Percentiles rank a stretch among this genome's conserved stretches.
Conservation (phyloP, 768 basidiomycete species). For the Lactifluus echinatus region DNA sequence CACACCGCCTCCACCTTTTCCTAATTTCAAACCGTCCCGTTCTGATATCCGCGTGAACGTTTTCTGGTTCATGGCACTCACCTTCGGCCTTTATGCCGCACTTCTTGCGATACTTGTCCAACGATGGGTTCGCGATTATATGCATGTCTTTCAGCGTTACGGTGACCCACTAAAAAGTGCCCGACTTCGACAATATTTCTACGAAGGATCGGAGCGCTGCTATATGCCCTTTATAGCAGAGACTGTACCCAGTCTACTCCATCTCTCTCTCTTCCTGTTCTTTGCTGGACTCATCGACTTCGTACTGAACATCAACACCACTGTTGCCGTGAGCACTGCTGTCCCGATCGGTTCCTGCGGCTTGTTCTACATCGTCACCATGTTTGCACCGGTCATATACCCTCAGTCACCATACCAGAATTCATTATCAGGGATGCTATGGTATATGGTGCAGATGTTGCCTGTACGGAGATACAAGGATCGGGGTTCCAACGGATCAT, state of each 20-base stretch:
- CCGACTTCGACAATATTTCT: constrained; percentile 31
- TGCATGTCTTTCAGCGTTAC: constrained; percentile 26
- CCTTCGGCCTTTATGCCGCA: constrained; percentile 34
- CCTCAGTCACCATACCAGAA: constrained; percentile 9
- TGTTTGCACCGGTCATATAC: not conserved
- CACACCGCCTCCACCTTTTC: not conserved
- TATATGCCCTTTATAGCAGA: constrained; percentile 34
- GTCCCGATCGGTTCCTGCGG: constrained; percentile 1
- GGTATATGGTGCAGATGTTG: not conserved
- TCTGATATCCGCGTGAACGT: constrained; percentile 33
- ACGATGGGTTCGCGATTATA: constrained; percentile 39
- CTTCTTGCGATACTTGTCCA: constrained; percentile 39
- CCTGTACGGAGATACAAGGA: not conserved
- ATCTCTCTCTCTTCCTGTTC: constrained; percentile 42
- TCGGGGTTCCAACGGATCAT: not conserved
- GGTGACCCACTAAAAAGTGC: constrained; percentile 27
- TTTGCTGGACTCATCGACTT: constrained; percentile 41
- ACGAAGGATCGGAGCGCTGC: constrained; percentile 33
- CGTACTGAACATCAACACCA: constrained; percentile 26
- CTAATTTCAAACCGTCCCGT: constrained; percentile 19
- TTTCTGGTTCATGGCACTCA: constrained; percentile 32
- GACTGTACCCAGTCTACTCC: constrained; percentile 38
- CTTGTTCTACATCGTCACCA: constrained; percentile 8
- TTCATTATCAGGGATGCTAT: not conserved
- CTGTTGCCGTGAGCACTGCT: not conserved